Conservation (phyloP, 169 alveolate genomes). For the Neospora caninum region DNA sequence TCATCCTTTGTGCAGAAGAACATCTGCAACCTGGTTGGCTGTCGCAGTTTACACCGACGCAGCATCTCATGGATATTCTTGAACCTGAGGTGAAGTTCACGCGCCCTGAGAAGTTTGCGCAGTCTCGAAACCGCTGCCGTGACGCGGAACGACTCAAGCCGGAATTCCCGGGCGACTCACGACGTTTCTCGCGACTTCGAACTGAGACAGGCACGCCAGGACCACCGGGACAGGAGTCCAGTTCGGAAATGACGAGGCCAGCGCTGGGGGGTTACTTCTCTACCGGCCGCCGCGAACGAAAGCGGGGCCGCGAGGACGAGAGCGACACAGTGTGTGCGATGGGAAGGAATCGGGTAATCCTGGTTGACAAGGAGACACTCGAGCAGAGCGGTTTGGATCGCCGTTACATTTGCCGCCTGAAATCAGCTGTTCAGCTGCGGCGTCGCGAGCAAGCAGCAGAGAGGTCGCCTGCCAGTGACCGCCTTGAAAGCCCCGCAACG, state of each 20-base stretch:
- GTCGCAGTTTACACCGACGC: background rate
- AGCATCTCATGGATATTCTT: background rate
- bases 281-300: no score
- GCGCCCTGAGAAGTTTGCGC: background rate
- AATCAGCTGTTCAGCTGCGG: slow-evolving; percentile 4
- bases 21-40: background rate
- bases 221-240: no score
- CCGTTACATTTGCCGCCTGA: background rate
- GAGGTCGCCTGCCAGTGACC: background rate
- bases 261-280: no score
- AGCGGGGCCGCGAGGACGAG: no score
- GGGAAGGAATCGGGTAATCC: background rate
- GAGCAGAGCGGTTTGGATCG: slow-evolving; percentile 26
- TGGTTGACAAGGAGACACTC: background rate
- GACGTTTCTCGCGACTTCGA: no score
- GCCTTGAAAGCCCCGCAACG: background rate
- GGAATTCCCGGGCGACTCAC: no score
- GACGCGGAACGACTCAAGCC: no score
- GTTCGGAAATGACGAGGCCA: no score
- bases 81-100: slow-evolving; percentile 29
- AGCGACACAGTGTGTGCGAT: background rate
- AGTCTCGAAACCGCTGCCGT: no score
- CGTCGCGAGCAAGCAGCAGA: background rate
- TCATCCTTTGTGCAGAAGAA: background rate
- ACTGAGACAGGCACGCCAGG: no score